Percentiles rank a stretch among this genome's conserved stretches.
phyloP scores from a whole-genome alignment of 768 basidiomycete species.

The Epithele typhae region DNA sequence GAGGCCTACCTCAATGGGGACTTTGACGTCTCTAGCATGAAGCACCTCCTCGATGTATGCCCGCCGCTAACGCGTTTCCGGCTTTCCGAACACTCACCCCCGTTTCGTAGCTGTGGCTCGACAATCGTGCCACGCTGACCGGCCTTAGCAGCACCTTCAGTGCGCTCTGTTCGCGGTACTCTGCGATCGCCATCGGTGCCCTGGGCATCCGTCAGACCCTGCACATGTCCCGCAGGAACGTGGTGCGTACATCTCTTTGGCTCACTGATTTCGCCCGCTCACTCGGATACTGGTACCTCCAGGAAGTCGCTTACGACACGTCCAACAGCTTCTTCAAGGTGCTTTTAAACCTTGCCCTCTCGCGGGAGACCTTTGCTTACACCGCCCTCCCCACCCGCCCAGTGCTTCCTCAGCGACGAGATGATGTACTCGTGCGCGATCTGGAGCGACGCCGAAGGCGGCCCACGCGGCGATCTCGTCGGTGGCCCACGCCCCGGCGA shows the following conservation, averaged over 20 bases:
- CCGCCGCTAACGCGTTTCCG: not conserved
- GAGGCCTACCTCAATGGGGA: conserved; percentile 23
- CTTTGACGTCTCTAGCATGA: conserved; percentile 13
- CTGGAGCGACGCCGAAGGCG: conserved; percentile 33
- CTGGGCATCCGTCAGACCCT: not conserved
- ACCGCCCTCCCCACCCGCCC: not conserved
- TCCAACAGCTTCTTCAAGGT: conserved; percentile 9
- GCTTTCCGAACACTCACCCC: not conserved
- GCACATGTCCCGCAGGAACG: not conserved
- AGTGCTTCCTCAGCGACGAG: conserved; percentile 30
- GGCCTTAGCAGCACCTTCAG: conserved; percentile 8
- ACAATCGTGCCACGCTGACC: conserved; percentile 8
- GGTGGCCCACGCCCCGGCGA: conserved; percentile 40
- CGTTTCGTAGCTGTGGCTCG: not conserved
- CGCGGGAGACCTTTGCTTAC: too few relatives aligned
- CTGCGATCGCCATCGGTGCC: not conserved
- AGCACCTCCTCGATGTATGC: conserved; percentile 2
- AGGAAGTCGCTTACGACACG: conserved; percentile 8
- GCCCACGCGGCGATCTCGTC: conserved; percentile 28
- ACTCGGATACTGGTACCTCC: not conserved
- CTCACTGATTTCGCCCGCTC: too few relatives aligned
- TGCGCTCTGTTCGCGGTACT: not conserved
- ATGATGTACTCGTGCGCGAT: conserved; percentile 44
- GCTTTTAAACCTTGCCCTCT: too few relatives aligned
- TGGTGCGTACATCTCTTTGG: not conserved